Conservation (phyloP, 2,329 filamentous ascomycete species). For the Colletotrichum acutatum region DNA sequence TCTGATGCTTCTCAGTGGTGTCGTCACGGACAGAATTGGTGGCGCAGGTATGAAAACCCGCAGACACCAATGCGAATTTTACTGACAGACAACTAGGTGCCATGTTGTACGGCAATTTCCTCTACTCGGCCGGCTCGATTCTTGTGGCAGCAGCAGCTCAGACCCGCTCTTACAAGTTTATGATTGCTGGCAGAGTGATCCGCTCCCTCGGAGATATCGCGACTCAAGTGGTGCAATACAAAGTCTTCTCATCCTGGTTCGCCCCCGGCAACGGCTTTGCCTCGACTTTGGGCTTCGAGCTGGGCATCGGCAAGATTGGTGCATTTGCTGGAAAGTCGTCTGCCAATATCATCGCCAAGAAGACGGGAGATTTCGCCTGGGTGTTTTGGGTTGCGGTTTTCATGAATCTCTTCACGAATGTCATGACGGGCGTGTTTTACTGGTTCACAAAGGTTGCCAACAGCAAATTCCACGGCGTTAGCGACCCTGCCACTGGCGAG, state of each 20-base stretch:
- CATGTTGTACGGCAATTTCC: conserved; percentile 59
- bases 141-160: conserved; percentile 68
- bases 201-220: conserved; percentile 70
- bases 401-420: conserved; percentile 73
- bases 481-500: conserved; percentile 68
- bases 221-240: conserved; percentile 73
- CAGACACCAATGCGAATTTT: no score
- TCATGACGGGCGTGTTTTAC: conserved; percentile 63
- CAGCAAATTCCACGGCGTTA: conserved; percentile 55
- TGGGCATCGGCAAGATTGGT: conserved; percentile 70
- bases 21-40: conserved; percentile 69
- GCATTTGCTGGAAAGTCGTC: conserved; percentile 70
- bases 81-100: background rate
- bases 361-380: conserved; percentile 70
- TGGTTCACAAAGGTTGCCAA: conserved; percentile 64
- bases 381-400: conserved; percentile 71
- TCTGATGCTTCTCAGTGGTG: conserved; percentile 64
- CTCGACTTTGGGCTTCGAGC: conserved; percentile 68
- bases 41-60: conserved; percentile 67
- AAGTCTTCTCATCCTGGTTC: conserved; percentile 74
- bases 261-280: conserved; percentile 70
- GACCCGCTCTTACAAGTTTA: conserved; percentile 67
- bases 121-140: conserved; percentile 68
- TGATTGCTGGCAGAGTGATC: conserved; percentile 67
- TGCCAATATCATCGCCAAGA: conserved; percentile 67